Base-by-base conservation (phyloP, 2,329 filamentous ascomycete species). In the Curvularia spicifera region DNA sequence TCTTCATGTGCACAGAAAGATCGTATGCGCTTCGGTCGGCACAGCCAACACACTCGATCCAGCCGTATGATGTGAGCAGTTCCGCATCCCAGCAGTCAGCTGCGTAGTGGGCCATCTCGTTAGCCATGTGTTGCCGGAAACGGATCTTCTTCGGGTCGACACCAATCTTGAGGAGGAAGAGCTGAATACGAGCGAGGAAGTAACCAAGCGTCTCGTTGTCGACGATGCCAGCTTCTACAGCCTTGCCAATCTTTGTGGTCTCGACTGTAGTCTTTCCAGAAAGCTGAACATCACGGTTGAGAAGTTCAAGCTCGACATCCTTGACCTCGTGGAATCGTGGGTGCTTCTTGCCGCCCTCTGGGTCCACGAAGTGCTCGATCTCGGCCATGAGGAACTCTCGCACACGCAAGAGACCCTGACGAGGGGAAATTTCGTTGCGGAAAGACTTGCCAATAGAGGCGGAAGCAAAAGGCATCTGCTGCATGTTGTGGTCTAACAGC, bases 371-470 rank as follows among this genome's bases (percentile, higher is more conserved):
- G 79, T 99, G 95, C 82, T 99, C 95, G 69, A 99, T 97, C 80
- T 99, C 95, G 24, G 94, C 95, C 95, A 99, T 98, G 70, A 97
- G 81, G 81, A 99, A 98, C 78, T 99, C 95, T 70, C 95, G 91
- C 43, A 99, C 95, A 69, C 95, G 90, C 57, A 99, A 81, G 40
- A 99, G 87, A 79, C 95, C 95, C 64, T 91, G 87, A 55, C 95
- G 87, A 9, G 95, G 95, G 0, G 95, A 97, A 69, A 99, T 97
- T 76, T 99, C 95, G 77, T 99, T 99, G 71, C 95, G 88, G 85
- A 97, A 98, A 1, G 94, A 97, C 80, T 97, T 97, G 79, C 95
- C 95, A 76, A 99, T 96, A 39, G 91, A 96, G 46, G 95, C 95
- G 49, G 94, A 98, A 13, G 95, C 95, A 74, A 99, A 98, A 26